Conservation (phyloP, 169 alveolate species). For the Babesia bigemina region DNA sequence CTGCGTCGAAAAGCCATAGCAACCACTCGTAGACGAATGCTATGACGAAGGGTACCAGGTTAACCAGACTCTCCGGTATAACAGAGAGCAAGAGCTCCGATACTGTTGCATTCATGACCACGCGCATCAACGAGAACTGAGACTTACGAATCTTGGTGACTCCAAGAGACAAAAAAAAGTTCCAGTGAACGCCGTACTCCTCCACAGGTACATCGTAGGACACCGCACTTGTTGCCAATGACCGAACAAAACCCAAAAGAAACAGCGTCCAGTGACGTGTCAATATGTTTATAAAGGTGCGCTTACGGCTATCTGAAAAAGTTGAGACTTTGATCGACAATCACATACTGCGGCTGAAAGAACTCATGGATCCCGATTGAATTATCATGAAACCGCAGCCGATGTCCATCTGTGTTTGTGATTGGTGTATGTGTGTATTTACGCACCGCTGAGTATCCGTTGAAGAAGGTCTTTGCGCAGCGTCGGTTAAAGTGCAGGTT, state of each 20-base stretch:
- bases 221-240: constrained; percentile 19
- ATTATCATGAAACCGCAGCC: constrained; percentile 58
- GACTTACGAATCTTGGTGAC: constrained; percentile 38
- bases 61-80: neutral
- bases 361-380: constrained; percentile 46
- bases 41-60: constrained; percentile 23
- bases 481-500: constrained; percentile 43
- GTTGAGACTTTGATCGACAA: neutral
- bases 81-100: constrained; percentile 10
- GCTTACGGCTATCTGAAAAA: constrained; percentile 1
- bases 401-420: constrained; percentile 43
- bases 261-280: constrained; percentile 32
- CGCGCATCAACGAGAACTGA: neutral
- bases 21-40: constrained; percentile 24
- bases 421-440: neutral
- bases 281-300: constrained; percentile 6
- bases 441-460: constrained; percentile 56
- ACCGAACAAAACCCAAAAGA: constrained; percentile 36
- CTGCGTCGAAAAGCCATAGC: constrained; percentile 7
- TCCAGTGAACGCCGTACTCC: constrained; percentile 65
- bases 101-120: neutral
- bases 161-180: constrained; percentile 50
- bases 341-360: constrained; percentile 40
- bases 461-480: constrained; percentile 49
- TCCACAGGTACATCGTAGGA: constrained; percentile 42